Base-by-base conservation (phyloP, 1,284 basidiomycete genomes). In the Leccinum angustisporum region DNA sequence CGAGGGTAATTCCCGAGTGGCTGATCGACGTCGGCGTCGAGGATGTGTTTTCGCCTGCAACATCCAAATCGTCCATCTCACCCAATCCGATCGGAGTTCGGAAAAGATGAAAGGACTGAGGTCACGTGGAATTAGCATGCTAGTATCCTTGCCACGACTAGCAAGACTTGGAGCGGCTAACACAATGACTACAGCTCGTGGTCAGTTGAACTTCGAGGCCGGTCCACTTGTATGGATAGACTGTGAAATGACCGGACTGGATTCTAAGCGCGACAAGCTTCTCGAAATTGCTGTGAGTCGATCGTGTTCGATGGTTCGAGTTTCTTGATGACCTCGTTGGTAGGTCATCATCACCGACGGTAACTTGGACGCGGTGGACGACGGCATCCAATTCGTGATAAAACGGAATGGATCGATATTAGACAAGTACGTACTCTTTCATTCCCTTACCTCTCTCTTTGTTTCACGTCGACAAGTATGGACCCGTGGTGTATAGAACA, bases 221-320 rank as follows among this genome's bases (percentile, higher is more conserved):
- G 90, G 90, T 0, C 92, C 93, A 9, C 76, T 95, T 55, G 90
- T 95, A 2, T 95, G 92, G 92, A 84, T 95, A 56, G 93, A 95
- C 72, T 92, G 92, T 70, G 92, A 95, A 76, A 95, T 95, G 93
- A 93, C 91, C 2, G 87, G 87, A 5, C 73, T 88, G 25, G 76
- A 90, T 69, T 81, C 81, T 4, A 79, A 81, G 31, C 85, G 74
- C 33, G 90, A 95, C 72, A 86, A 85, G 61, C 84, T 95, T 27
- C 72, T 95, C 4, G 92, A 95, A 72, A 88, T 91, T 70, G 88
- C 89, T 13, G 87, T 87, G 59, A 36, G 76, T 68, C 7, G 3
- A 55, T 33, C n/a, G 16, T 30, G 13, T 8, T 55, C 10, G 2
- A 16, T 3, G 2, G 2, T 10, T 54, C 18, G 38, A 6, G 1